Evolutionary conservation across 2,329 filamentous ascomycete genomes (phyloP), one percentile per base, ranked within the genome.

Genomic region (Boeremia lycopersici): DNA sequence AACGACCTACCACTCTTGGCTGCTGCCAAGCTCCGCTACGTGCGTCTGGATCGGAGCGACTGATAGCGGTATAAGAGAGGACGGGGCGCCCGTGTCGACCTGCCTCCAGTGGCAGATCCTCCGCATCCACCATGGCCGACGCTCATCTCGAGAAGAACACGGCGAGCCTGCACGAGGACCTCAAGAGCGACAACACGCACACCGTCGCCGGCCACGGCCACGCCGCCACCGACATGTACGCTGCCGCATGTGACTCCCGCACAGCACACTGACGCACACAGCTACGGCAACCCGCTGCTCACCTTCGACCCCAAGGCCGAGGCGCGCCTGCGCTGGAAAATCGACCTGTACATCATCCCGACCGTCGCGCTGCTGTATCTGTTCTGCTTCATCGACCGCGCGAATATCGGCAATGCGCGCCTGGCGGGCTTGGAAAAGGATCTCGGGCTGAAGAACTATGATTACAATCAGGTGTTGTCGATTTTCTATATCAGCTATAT

Each of bases 401-500:
- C 87, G 23, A 90, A 90, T 57, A 87, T 91, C 33, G 88, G 87
- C n/a, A 90, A 90, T 69, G 87, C 87, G 2, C 82, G 81, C 58
- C 76, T 90, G 15, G 87, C 86, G 3, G 86, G 86, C 0, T 76
- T 90, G 17, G 84, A 88, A 50, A 78, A 76, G 30, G 87, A 89
- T 47, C 79, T 91, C 1, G 68, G 76, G 0, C 73, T 91, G 50
- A 72, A 69, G 11, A 82, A 82, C 25, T 85, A 88, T 67, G 87
- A 89, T 67, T 91, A 90, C 77, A 91, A 91, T 66, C 74, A 76
- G 25, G 78, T 90, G 2, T 79, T 91, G 3, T 86, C 86, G 11
- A 69, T 86, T 59, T 91, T 91, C 75, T 91, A 89, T 73, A 80
- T 91, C 68, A 84, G 84, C 7, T 91, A 91, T 73, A 89, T 90